A percentile compares a stretch with the other conserved stretches of the same genome.
These are phyloP conservation scores for Aspergillus nomiae DNA, from an alignment of 2,329 filamentous ascomycete genomes.

Conservation along the genomic window DNA sequence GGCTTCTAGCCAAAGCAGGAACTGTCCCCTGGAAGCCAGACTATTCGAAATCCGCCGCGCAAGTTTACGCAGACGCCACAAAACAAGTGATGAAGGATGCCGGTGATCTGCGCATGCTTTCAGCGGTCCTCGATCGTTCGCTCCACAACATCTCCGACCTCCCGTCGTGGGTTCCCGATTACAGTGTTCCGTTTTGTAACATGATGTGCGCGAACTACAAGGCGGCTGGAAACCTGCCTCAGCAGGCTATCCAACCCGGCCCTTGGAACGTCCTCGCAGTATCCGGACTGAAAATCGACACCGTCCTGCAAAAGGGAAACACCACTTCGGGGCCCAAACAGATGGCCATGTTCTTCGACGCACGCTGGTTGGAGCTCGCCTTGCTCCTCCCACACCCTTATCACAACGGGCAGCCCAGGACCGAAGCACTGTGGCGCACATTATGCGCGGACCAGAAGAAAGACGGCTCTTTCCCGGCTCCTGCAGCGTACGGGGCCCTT, in stretches of 20 bases:
- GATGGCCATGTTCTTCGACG: conserved; percentile 7
- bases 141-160: neutral
- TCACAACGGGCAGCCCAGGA: neutral
- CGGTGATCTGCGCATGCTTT: conserved; percentile 6
- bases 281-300: neutral
- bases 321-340: conserved; percentile 1
- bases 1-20: neutral
- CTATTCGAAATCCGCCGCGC: neutral
- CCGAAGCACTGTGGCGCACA: conserved; percentile 9
- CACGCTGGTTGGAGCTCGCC: conserved; percentile 7
- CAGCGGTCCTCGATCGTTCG: conserved; percentile 1
- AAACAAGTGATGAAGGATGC: neutral
- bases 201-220: conserved; percentile 4
- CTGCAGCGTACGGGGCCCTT: neutral
- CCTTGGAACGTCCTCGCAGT: conserved; percentile 2
- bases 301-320: conserved; percentile 2
- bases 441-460: conserved; percentile 6
- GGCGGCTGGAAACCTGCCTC: neutral
- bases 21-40: neutral
- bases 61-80: conserved; percentile 1
- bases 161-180: conserved; percentile 9
- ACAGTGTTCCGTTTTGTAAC: conserved; percentile 5
- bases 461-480: neutral
- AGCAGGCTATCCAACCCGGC: neutral
- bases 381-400: conserved; percentile 8